Percentiles rank a stretch among this genome's conserved stretches.
phyloP scores from a whole-genome alignment of 78 protist genomes.

The Neovahlkampfia damariscottae region DNA sequence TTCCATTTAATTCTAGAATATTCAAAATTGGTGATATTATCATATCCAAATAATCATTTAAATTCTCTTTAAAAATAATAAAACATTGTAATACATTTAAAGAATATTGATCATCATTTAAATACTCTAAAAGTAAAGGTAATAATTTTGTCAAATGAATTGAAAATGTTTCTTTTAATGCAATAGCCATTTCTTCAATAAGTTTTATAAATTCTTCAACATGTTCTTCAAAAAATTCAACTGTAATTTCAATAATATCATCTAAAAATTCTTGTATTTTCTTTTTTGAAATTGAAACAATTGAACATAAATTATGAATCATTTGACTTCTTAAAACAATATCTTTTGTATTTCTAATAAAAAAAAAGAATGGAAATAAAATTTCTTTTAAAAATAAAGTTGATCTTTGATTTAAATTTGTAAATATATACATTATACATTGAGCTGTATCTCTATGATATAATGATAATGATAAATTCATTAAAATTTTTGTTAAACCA shows the following conservation, averaged over 20 bases:
- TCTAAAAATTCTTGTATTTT: conserved; percentile 68
- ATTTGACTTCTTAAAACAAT: conserved; percentile 44
- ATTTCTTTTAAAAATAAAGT: conserved; percentile 63
- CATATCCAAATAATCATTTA: conserved; percentile 78
- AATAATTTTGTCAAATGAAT: conserved; percentile 64
- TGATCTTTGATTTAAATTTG: conserved; percentile 53
- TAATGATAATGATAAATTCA: conserved; percentile 52
- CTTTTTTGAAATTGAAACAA: conserved; percentile 75
- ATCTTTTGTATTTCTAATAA: conserved; percentile 36
- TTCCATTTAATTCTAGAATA: conserved; percentile 34
- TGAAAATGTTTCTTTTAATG: conserved; percentile 78
- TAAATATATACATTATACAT: conserved; percentile 63
- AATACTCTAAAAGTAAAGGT: conserved; percentile 58
- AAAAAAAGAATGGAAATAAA: conserved; percentile 50
- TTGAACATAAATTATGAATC: conserved; percentile 50
- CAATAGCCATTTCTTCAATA: conserved; percentile 62
- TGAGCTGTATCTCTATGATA: conserved; percentile 14
- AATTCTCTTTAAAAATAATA: conserved; percentile 55
- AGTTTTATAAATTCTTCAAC: conserved; percentile 43
- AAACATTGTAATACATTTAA: conserved; percentile 57
- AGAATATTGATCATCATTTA: neutral
- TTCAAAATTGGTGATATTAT: conserved; percentile 75
- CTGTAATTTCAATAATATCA: conserved; percentile 57
- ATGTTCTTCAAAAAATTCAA: conserved; percentile 59
- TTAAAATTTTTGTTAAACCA: conserved; percentile 64